Conservation (phyloP, 192 early-diverging fungal genomes). For the Blastocladiella britannica region DNA sequence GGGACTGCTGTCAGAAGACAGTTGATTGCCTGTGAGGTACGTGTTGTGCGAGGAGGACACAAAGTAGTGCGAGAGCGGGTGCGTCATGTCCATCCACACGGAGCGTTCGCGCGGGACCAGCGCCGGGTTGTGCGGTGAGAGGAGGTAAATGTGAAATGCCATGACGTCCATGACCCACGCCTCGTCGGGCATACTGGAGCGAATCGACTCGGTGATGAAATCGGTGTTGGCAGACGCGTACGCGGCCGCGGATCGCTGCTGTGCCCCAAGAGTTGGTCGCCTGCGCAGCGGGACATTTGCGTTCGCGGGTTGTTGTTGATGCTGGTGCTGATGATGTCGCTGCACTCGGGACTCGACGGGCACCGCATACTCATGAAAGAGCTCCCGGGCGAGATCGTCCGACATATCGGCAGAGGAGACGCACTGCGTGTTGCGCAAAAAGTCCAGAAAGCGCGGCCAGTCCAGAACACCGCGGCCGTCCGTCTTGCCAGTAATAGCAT, state of each 20-base stretch:
- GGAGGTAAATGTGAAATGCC: conserved; percentile 31
- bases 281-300: too few species aligned
- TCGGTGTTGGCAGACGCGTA: too few species aligned
- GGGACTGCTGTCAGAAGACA: conserved; percentile 52
- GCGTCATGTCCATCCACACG: conserved; percentile 41
- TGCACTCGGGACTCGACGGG: too few species aligned
- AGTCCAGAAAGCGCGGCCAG: conserved; percentile 27
- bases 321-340: too few species aligned
- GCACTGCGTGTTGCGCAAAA: conserved; percentile 15
- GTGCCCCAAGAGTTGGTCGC: too few species aligned
- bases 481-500: neutral
- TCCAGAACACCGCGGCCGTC: conserved; percentile 14
- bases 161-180: conserved; percentile 35
- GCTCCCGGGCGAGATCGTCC: conserved; percentile 23
- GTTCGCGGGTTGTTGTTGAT: too few species aligned
- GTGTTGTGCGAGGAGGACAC: conserved; percentile 83
- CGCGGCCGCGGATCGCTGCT: too few species aligned
- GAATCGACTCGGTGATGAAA: too few species aligned
- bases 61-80: conserved; percentile 56
- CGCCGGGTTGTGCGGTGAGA: conserved; percentile 37
- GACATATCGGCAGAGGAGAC: conserved; percentile 15
- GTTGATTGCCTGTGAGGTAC: conserved; percentile 65
- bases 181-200: conserved; percentile 12
- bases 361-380: too few species aligned
- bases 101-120: conserved; percentile 24